Evolutionary conservation across 1,284 basidiomycete species (phyloP).

Genomic region (Flammula alnicola): DNA sequence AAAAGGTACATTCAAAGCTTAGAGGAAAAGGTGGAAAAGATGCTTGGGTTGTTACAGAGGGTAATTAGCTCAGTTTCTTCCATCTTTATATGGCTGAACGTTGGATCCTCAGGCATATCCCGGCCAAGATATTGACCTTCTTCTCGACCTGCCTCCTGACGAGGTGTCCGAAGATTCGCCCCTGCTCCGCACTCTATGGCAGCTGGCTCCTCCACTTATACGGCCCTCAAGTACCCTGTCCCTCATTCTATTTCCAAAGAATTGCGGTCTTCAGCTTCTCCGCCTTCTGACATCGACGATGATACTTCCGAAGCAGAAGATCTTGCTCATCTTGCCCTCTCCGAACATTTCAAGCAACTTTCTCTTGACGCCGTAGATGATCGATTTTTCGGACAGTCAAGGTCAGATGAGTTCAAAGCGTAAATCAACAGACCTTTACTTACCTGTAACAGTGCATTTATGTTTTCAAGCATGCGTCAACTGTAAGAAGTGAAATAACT

Average conservation of each 20-base stretch:
- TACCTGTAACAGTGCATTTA: not conserved
- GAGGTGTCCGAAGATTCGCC: not conserved
- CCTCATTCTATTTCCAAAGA: constrained; percentile 17
- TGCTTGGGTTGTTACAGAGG: constrained; percentile 6
- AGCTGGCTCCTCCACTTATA: not conserved
- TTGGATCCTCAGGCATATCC: constrained; percentile 23
- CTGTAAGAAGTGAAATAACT: constrained; percentile 50
- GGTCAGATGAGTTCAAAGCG: constrained; percentile 38
- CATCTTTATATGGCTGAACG: not conserved
- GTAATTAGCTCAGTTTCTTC: not conserved
- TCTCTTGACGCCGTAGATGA: constrained; percentile 40
- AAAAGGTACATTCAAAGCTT: constrained; percentile 59
- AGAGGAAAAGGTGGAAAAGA: constrained; percentile 54
- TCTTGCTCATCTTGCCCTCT: constrained; percentile 37
- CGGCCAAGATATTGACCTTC: constrained; percentile 23
- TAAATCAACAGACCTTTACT: no score
- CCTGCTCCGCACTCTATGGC: not conserved
- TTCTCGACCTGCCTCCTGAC: constrained; percentile 11
- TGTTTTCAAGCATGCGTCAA: constrained; percentile 44
- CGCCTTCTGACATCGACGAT: constrained; percentile 13
- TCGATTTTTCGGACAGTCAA: constrained; percentile 65
- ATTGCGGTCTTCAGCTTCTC: constrained; percentile 7
- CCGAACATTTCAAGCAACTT: constrained; percentile 40
- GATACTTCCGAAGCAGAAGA: constrained; percentile 36
- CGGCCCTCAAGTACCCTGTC: constrained; percentile 15